Conservation (phyloP, 208 protist species). For the Entamoeba invadens region DNA sequence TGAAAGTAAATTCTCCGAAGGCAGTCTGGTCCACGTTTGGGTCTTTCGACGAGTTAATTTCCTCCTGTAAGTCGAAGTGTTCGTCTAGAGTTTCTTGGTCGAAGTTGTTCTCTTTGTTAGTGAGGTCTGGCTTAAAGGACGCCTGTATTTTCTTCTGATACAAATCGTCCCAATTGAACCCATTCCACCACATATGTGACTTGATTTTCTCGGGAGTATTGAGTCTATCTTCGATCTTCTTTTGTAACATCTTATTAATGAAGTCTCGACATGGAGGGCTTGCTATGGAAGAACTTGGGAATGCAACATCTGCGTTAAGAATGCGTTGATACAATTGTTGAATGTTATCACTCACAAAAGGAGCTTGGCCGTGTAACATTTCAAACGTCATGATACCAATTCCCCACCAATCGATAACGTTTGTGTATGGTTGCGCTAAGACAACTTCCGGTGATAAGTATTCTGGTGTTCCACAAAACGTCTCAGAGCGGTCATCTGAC, state of each 20-base stretch:
- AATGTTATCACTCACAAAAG: constrained; percentile 64
- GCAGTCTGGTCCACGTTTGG: background rate
- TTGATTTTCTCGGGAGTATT: constrained; percentile 56
- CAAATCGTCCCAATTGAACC: constrained; percentile 65
- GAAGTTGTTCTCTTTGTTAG: background rate
- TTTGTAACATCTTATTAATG: background rate
- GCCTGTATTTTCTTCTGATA: constrained; percentile 26
- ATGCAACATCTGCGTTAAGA: constrained; percentile 51
- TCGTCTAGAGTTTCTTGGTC: background rate
- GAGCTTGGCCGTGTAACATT: constrained; percentile 56
- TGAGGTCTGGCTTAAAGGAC: constrained; percentile 40
- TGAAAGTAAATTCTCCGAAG: background rate
- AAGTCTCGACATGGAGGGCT: background rate
- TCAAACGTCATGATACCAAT: constrained; percentile 76
- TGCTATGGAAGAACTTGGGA: constrained; percentile 33
- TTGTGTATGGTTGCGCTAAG: constrained; percentile 66
- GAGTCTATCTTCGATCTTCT: background rate
- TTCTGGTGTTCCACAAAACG: constrained; percentile 34
- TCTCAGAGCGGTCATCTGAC: constrained; percentile 2
- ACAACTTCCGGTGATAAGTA: constrained; percentile 71
- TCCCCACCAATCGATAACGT: constrained; percentile 83
- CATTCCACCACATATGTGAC: constrained; percentile 74
- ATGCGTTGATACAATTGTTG: constrained; percentile 70
- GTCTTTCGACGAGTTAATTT: background rate
- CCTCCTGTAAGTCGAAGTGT: background rate